These are phyloP conservation scores for Eimeria falciformis DNA, from an alignment of 169 alveolate species.

Conservation along the genomic window DNA sequence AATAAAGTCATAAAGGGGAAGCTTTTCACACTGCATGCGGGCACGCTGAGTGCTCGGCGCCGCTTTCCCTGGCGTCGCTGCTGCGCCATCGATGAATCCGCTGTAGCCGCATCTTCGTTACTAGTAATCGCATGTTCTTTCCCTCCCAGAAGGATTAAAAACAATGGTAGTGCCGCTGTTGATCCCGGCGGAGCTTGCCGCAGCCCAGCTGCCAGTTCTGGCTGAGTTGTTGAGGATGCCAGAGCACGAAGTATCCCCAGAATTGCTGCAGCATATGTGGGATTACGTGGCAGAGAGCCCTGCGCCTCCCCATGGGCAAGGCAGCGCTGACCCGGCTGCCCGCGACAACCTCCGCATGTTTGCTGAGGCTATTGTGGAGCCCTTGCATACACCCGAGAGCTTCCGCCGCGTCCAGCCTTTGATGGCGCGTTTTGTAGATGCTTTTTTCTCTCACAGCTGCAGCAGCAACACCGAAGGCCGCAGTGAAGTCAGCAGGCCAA, in stretches of 20 bases:
- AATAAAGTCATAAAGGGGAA: no score
- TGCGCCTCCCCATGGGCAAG: not conserved
- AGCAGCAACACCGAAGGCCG: slow-evolving; percentile 11
- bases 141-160: no score
- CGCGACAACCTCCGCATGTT: slow-evolving; percentile 5
- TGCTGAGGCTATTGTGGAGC: slow-evolving; percentile 34
- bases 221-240: slow-evolving; percentile 36
- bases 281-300: slow-evolving; percentile 6
- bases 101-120: no score
- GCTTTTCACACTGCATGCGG: no score
- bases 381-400: slow-evolving; percentile 18
- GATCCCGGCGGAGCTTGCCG: slow-evolving; percentile 32
- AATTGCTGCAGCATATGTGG: slow-evolving; percentile 53
- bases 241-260: slow-evolving; percentile 17
- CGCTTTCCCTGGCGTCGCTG: no score
- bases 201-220: slow-evolving; percentile 46
- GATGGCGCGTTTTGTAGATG: slow-evolving; percentile 10
- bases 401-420: slow-evolving; percentile 1
- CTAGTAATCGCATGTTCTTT: no score
- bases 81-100: no score
- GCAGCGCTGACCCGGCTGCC: not conserved
- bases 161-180: slow-evolving; percentile 12
- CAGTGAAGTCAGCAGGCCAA: not conserved
- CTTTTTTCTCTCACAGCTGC: slow-evolving; percentile 1
- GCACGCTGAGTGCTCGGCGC: no score